These are phyloP conservation scores for Penicillium sp. DNA, from an alignment of 2,329 filamentous ascomycete genomes.

Conservation along the genomic window DNA sequence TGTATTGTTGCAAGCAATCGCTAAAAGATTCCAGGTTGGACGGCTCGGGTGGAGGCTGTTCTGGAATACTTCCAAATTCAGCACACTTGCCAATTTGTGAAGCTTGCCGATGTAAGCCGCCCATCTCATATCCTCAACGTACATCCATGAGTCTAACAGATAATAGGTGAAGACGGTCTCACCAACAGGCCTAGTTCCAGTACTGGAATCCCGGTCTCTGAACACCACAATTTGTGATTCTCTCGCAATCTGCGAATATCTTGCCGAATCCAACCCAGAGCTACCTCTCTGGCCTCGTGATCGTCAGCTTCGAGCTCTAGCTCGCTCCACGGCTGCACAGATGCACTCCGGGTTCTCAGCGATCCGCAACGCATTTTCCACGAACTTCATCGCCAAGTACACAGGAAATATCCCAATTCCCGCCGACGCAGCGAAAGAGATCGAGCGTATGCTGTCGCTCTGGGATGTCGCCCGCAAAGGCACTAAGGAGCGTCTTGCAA, in stretches of 20 bases:
- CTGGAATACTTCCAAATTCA: slow-evolving; percentile 37
- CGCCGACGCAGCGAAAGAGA: slow-evolving; percentile 25
- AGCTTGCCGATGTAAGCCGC: slow-evolving; percentile 25
- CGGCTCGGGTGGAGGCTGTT: slow-evolving; percentile 32
- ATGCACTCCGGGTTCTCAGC: slow-evolving; percentile 37
- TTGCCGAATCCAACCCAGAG: slow-evolving; percentile 32
- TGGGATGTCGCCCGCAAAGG: slow-evolving; percentile 29
- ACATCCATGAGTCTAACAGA: neutral
- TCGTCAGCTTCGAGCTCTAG: slow-evolving; percentile 31
- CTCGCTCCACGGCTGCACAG: slow-evolving; percentile 31
- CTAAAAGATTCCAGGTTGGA: slow-evolving; percentile 31
- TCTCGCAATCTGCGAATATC: slow-evolving; percentile 35
- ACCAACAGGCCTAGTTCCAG: slow-evolving; percentile 31
- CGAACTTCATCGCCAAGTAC: slow-evolving; percentile 34
- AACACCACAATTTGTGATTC: slow-evolving; percentile 28
- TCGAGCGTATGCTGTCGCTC: slow-evolving; percentile 25
- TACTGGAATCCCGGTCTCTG: slow-evolving; percentile 26
- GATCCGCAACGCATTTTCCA: slow-evolving; percentile 24
- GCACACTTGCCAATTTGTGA: slow-evolving; percentile 24
- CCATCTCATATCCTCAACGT: neutral
- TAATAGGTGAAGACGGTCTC: slow-evolving; percentile 27
- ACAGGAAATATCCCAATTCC: slow-evolving; percentile 31
- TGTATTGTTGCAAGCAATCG: neutral
- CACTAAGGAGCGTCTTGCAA: slow-evolving; percentile 23
- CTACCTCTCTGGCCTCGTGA: slow-evolving; percentile 34